These are phyloP conservation scores for Gossypium trilobum DNA, from an alignment of 441 rosid species.

Conservation along the genomic window DNA sequence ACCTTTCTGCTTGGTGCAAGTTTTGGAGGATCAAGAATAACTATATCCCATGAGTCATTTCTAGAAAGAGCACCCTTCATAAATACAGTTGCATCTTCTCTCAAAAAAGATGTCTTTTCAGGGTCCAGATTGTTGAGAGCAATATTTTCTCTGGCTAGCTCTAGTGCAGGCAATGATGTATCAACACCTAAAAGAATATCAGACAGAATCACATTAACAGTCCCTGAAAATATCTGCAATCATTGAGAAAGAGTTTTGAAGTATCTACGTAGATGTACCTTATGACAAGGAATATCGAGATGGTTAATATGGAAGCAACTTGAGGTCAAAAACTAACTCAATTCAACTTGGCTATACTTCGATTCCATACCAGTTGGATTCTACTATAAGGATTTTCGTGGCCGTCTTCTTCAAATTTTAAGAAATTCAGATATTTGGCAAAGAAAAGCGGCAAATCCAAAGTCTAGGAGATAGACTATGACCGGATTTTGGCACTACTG, in stretches of 20 bases:
- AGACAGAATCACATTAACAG: neutral
- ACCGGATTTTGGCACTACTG: neutral
- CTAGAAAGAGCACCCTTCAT: constrained; percentile 73
- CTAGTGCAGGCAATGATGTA: constrained; percentile 72
- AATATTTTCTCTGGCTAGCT: constrained; percentile 72
- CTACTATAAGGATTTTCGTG: neutral
- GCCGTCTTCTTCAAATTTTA: neutral
- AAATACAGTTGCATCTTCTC: constrained; percentile 61
- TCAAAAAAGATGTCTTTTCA: constrained; percentile 44
- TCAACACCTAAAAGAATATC: constrained; percentile 51
- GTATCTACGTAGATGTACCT: neutral
- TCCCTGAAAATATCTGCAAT: neutral
- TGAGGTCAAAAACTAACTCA: neutral
- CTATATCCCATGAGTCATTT: constrained; percentile 72
- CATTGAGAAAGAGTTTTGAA: neutral
- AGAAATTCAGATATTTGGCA: neutral
- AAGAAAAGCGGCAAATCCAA: neutral
- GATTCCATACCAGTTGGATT: neutral
- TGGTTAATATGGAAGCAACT: neutral
- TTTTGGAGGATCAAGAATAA: constrained; percentile 87
- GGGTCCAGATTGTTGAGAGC: constrained; percentile 65
- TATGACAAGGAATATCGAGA: neutral
- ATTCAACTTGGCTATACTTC: neutral
- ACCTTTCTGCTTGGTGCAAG: constrained; percentile 71
- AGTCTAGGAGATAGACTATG: neutral